phyloP scores from a whole-genome alignment of 2,329 filamentous ascomycete species.

The Botrytis fragariae region DNA sequence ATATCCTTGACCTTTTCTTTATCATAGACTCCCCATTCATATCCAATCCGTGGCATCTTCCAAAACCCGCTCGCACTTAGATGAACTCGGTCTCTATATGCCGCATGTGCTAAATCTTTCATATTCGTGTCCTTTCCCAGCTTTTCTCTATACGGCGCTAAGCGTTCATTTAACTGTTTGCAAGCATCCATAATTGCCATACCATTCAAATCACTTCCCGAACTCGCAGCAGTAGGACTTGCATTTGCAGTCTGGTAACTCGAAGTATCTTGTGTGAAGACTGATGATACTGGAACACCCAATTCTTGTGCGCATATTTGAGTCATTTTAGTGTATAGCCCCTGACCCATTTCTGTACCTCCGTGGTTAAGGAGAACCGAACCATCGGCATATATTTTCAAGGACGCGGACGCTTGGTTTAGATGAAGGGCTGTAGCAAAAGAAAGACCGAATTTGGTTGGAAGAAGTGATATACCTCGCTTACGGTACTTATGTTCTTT shows the following conservation, averaged over 20 bases:
- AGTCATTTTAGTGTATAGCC: constrained; percentile 88
- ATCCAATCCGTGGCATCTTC: constrained; percentile 93
- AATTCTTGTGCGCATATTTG: constrained; percentile 91
- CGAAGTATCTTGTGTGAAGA: constrained; percentile 88
- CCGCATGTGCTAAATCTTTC: constrained; percentile 84
- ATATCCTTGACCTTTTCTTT: constrained; percentile 62
- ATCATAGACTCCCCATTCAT: constrained; percentile 82
- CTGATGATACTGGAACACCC: constrained; percentile 69
- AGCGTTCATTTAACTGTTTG: constrained; percentile 78
- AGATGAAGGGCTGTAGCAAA: constrained; percentile 85
- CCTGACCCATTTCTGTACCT: constrained; percentile 96
- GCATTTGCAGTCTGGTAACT: constrained; percentile 94
- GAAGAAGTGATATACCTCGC: constrained; percentile 68
- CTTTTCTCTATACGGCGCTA: constrained; percentile 79
- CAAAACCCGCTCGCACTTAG: constrained; percentile 93
- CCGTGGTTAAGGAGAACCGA: constrained; percentile 88
- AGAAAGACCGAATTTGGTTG: constrained; percentile 95
- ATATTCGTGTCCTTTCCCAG: constrained; percentile 73
- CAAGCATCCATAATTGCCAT: constrained; percentile 93
- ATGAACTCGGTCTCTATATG: constrained; percentile 93
- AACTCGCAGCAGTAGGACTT: constrained; percentile 86
- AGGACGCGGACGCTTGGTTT: constrained; percentile 89
- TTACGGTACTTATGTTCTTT: constrained; percentile 87
- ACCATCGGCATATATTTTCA: constrained; percentile 95
- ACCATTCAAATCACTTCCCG: constrained; percentile 92